Base-by-base conservation (phyloP, 805 yeast species). In the Suhomyces vadensis region DNA sequence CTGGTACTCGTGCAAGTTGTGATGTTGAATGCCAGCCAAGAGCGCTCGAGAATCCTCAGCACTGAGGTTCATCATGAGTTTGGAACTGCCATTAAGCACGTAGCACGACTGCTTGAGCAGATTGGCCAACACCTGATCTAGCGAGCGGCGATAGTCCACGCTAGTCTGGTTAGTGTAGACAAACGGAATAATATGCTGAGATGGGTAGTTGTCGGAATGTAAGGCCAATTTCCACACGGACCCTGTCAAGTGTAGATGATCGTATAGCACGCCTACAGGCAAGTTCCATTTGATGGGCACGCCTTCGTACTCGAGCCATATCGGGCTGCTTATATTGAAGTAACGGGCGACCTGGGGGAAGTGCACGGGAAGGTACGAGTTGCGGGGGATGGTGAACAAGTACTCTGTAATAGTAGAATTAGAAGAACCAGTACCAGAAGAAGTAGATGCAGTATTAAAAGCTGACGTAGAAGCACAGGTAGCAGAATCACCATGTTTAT, bases 21-120 rank as follows among this genome's bases (percentile, higher is more conserved):
- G 75, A 3, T 39, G 23, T 24, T 53, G 47, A 4, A 82, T 71
- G 7, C 84, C 63, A 1, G 67, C 52, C 86, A 91, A 86, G 38
- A 89, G 67, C 1, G 57, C 56, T 19, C 69, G 63, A 0, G 92
- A 76, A 41, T 84, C 83, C 1, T 71, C 72, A 48, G 79, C 82
- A 5, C 94, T 78, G 43, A 92, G 65, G 20, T 74, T 73, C 95
- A 92, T 85, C n/a, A 92, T 78, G 2, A 81, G 75, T 48, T 85
- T 88, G 5, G 96, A 75, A n/a, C 80, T 77, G 0, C 96, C 96
- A 51, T 83, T 81, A 27, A 86, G 61, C 0, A 89, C 79, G 55
- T 75, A 88, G 55, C 89, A 81, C 4, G 89, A 77, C 57, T 92
- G 97, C 56, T 94, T 92, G 58, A 89, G 65, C 47, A 82, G 89